These are phyloP conservation scores for Diplosphaera chodatii DNA, from an alignment of 139 green algal species.

Conservation along the genomic window DNA sequence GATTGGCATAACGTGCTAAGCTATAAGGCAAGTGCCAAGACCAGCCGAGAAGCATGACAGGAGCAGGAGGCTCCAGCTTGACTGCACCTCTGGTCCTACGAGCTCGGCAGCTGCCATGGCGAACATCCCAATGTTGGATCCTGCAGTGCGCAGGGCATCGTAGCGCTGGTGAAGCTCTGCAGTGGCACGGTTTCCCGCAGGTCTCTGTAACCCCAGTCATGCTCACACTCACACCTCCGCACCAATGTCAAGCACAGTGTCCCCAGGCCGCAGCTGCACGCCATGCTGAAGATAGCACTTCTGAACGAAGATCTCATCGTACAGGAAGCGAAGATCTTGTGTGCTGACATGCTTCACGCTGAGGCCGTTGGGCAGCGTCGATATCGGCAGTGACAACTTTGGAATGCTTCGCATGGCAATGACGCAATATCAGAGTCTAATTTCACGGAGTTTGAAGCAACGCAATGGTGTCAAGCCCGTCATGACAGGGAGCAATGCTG, in stretches of 20 bases:
- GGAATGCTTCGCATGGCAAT: no score
- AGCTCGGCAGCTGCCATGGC: conserved; percentile 18
- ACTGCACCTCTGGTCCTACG: background rate
- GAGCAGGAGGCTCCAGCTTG: no score
- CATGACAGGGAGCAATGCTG: no score
- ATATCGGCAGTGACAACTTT: no score
- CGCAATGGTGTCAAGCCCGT: no score
- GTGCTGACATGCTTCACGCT: conserved; percentile 9
- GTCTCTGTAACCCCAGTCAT: no score
- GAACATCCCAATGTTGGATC: conserved; percentile 28
- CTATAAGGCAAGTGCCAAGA: background rate
- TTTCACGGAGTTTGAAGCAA: no score
- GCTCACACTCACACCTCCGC: background rate
- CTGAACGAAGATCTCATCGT: conserved; percentile 19
- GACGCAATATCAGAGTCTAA: no score
- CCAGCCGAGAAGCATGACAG: background rate
- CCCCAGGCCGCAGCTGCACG: conserved; percentile 8
- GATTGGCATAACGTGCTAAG: background rate
- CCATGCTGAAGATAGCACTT: conserved; percentile 21
- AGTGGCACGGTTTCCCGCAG: background rate
- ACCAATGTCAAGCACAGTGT: conserved; percentile 43
- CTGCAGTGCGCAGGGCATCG: background rate
- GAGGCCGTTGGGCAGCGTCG: background rate
- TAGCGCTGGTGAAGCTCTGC: background rate
- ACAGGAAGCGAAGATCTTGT: conserved; percentile 24